Evolutionary conservation across 805 yeast genomes (phyloP), one percentile per base, ranked within the genome.

Genomic region (Nakazawaea ernobii): DNA sequence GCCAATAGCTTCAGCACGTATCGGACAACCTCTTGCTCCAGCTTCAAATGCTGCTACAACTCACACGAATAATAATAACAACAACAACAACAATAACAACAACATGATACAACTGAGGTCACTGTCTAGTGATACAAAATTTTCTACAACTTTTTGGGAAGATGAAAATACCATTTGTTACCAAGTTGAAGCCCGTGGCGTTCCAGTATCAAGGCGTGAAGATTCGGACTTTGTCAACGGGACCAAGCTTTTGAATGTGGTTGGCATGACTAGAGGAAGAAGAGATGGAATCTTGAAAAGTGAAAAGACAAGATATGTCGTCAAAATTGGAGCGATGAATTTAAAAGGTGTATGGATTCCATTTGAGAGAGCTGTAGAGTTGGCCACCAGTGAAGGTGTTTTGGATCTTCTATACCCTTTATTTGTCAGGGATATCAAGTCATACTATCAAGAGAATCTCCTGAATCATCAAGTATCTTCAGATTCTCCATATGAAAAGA

Each of bases 281-380:
- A 73, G 95, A 58, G 95, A 86, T 62, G 95, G 95, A 15, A 81
- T 86, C 52, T 71, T 86, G 52, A 86, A 86, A 67, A 79, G 83
- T 49, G 94, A 86, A 61, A 82, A 82, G 57, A 74, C 79, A 39
- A 73, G 94, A 37, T 87, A 84, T 59, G 95, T 86, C 24, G 92
- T 86, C 39, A 86, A 86, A 65, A 83, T 85, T 51, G 95, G 95
- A 4, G 82, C 90, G 11, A 86, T 86, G 91, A 91, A 86, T 63
- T 69, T 86, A 56, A 86, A 86, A 67, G 95, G 95, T 35, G 95
- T 86, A 41, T 86, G 95, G 95, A 85, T 86, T 50, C 95, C 95
- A 1, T 85, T 84, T 59, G 92, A 86, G 52, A 70, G 94, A 43
- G 95, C 95, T 1, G 69, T 81, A 41, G 84, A 84, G 32, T 82